A percentile compares a stretch with the other conserved stretches of the same genome.
Evolutionary conservation across 352 stramenopile genomes (phyloP).

Genomic region (Porosira glacialis): DNA sequence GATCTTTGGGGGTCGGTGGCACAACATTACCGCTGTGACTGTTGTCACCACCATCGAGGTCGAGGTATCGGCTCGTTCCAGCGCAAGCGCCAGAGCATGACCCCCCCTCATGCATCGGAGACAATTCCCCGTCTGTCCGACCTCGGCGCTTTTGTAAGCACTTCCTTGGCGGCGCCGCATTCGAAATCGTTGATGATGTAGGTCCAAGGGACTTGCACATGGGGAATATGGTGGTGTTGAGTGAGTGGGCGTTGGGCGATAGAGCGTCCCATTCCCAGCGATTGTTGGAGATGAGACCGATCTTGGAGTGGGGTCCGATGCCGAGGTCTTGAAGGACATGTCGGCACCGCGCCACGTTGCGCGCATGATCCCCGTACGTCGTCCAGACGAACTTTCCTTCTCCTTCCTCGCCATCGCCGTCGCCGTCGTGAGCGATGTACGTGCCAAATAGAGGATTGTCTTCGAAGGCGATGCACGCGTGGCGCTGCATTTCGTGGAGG

Average conservation of each 20-base stretch:
- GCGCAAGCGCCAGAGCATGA: constrained; percentile 35
- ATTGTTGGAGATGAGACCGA: constrained; percentile 76
- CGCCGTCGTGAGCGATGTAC: constrained; percentile 23
- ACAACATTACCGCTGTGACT: no score
- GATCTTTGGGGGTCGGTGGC: no score
- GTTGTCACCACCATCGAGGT: no score
- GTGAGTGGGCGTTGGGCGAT: constrained; percentile 47
- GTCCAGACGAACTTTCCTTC: constrained; percentile 64
- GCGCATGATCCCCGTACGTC: constrained; percentile 60
- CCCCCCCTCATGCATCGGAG: constrained; percentile 44
- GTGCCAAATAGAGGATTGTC: constrained; percentile 54
- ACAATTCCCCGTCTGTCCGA: constrained; percentile 40
- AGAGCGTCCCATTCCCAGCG: constrained; percentile 65
- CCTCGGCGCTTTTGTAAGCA: constrained; percentile 37
- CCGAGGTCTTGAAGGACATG: constrained; percentile 53
- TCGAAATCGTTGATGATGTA: constrained; percentile 70
- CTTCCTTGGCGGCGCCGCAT: constrained; percentile 46
- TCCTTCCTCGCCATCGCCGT: constrained; percentile 26
- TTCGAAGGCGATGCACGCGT: constrained; percentile 43
- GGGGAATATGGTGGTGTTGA: constrained; percentile 59
- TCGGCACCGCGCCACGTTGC: constrained; percentile 37
- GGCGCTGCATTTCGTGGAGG: constrained; percentile 55
- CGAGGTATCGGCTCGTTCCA: constrained; percentile 44
- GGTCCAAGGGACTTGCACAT: no score
- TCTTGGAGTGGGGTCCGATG: constrained; percentile 53